Evolutionary conservation across 192 early-diverging fungal species (phyloP).

Genomic region (Coemansia sp.): DNA sequence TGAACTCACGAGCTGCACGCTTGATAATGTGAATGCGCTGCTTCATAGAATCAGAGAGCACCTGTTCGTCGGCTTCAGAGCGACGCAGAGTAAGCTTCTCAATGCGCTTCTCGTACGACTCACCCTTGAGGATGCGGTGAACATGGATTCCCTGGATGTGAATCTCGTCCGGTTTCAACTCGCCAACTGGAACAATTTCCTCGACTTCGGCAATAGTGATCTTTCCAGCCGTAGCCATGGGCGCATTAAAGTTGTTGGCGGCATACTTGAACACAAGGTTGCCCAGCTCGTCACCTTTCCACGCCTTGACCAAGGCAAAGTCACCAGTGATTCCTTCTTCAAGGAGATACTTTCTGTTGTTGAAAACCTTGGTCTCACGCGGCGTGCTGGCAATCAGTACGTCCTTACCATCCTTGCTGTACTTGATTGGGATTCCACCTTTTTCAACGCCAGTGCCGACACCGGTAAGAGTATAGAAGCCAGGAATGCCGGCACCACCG

Average conservation of each 20-base stretch:
- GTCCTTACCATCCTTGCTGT: conserved; percentile 45
- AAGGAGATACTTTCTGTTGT: conserved; percentile 68
- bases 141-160: conserved; percentile 74
- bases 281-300: conserved; percentile 77
- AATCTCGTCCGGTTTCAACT: conserved; percentile 66
- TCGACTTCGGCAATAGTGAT: conserved; percentile 78
- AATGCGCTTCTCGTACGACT: conserved; percentile 70
- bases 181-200: conserved; percentile 70
- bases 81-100: conserved; percentile 60
- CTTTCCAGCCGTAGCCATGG: conserved; percentile 71
- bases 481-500: conserved; percentile 76
- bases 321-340: conserved; percentile 76
- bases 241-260: conserved; percentile 75
- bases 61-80: conserved; percentile 27
- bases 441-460: conserved; percentile 67
- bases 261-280: conserved; percentile 72
- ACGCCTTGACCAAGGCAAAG: conserved; percentile 77
- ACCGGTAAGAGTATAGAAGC: conserved; percentile 69
- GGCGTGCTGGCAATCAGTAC: conserved; percentile 58
- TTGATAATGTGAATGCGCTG: conserved; percentile 69
- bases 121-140: conserved; percentile 68
- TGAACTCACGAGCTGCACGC: conserved; percentile 75
- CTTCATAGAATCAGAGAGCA: conserved; percentile 39
- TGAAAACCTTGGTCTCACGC: conserved; percentile 65
- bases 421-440: conserved; percentile 75